Evolutionary conservation across 1,139 yeast genomes (phyloP).

Genomic region (Taiozyma onychis): DNA sequence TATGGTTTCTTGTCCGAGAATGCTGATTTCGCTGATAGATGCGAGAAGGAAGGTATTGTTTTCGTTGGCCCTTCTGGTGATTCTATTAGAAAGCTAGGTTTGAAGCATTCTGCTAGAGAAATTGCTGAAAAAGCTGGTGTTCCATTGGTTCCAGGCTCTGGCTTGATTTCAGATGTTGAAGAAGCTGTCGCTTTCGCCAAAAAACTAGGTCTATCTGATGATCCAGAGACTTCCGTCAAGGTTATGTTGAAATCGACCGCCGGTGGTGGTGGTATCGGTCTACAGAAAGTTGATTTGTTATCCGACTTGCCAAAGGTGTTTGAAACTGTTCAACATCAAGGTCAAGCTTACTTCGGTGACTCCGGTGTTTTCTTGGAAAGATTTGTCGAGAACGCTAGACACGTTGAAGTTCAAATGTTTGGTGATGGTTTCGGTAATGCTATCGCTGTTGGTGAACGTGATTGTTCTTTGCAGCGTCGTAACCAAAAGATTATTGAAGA

Average conservation of each 20-base stretch:
- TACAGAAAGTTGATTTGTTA: conserved; percentile 83
- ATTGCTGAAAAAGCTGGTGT: conserved; percentile 86
- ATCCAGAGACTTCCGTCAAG: conserved; percentile 44
- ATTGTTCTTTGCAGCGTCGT: conserved; percentile 94
- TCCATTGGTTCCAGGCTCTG: conserved; percentile 95
- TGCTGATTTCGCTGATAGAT: conserved; percentile 90
- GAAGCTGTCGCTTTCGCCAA: conserved; percentile 81
- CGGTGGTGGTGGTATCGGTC: conserved; percentile 99
- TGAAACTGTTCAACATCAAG: conserved; percentile 90
- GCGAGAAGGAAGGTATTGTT: conserved; percentile 74
- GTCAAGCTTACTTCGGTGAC: conserved; percentile 88
- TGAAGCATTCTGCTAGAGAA: conserved; percentile 94
- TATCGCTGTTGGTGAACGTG: conserved; percentile 93
- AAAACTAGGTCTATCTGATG: conserved; percentile 47
- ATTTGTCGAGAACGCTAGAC: conserved; percentile 90
- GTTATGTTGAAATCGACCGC: conserved; percentile 97
- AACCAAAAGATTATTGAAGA: conserved; percentile 95
- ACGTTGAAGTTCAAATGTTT: conserved; percentile 92
- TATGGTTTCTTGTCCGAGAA: conserved; percentile 95
- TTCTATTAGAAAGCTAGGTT: conserved; percentile 83
- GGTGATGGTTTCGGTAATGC: conserved; percentile 95
- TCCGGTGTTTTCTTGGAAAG: conserved; percentile 92
- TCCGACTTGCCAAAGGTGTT: conserved; percentile 78
- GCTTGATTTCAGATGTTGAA: conserved; percentile 58
- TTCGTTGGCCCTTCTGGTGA: conserved; percentile 96